These are phyloP conservation scores for Sisymbrium altissimum DNA, from an alignment of 345 rosid genomes.

Conservation along the genomic window DNA sequence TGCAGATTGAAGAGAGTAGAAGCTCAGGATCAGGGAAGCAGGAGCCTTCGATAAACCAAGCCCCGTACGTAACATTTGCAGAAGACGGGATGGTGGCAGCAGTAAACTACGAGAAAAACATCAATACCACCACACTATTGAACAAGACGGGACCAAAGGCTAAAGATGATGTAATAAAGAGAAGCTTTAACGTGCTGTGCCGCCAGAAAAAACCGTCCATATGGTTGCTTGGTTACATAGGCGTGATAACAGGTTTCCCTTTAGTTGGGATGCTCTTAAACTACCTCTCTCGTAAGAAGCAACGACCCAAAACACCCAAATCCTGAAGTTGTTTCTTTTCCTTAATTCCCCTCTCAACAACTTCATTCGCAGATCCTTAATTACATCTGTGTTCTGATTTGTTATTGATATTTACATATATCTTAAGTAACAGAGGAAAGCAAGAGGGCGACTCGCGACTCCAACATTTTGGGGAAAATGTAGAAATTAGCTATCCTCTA, in stretches of 20 bases:
- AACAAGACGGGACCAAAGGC: slow-evolving; percentile 28
- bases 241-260: slow-evolving; percentile 61
- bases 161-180: slow-evolving; percentile 24
- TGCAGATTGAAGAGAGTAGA: slow-evolving; percentile 38
- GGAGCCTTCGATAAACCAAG: slow-evolving; percentile 61
- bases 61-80: slow-evolving; percentile 56
- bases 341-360: neutral
- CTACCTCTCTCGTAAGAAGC: slow-evolving; percentile 49
- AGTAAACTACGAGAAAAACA: slow-evolving; percentile 38
- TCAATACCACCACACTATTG: neutral
- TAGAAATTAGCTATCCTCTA: too few species aligned
- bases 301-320: neutral
- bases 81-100: slow-evolving; percentile 77
- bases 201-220: slow-evolving; percentile 37
- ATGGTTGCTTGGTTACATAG: slow-evolving; percentile 61
- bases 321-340: neutral
- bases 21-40: slow-evolving; percentile 19
- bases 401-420: neutral
- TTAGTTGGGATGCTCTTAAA: slow-evolving; percentile 47
- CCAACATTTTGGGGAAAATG: too few species aligned
- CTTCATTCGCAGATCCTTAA: neutral
- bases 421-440: neutral
- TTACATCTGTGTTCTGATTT: neutral
- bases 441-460: too few species aligned
- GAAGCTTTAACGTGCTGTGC: slow-evolving; percentile 43